These are phyloP conservation scores for Hypoxylon lenormandii DNA, from an alignment of 495 filamentous ascomycete genomes.

Conservation along the genomic window DNA sequence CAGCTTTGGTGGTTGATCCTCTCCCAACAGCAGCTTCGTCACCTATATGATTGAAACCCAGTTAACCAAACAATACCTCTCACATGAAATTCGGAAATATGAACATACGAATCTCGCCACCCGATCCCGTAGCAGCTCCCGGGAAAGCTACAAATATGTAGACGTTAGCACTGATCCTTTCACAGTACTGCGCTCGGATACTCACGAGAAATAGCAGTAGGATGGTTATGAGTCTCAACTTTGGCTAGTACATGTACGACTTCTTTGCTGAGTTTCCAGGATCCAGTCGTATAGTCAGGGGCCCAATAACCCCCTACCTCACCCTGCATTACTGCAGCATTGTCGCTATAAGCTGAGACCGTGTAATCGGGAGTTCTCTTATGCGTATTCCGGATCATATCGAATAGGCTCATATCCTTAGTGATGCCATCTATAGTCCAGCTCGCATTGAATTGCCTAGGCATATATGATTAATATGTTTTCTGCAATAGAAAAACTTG, in stretches of 20 bases:
- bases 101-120: constrained; percentile 80
- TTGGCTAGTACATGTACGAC: constrained; percentile 88
- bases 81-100: not conserved
- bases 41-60: constrained; percentile 20
- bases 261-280: constrained; percentile 90
- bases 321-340: constrained; percentile 91
- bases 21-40: constrained; percentile 95
- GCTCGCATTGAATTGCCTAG: constrained; percentile 86
- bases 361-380: constrained; percentile 79
- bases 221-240: constrained; percentile 98
- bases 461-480: constrained; percentile 14
- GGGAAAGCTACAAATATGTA: constrained; percentile 59
- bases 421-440: constrained; percentile 94
- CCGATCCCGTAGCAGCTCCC: constrained; percentile 92
- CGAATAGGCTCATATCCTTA: constrained; percentile 83
- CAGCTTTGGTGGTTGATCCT: constrained; percentile 92
- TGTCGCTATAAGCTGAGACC: constrained; percentile 95
- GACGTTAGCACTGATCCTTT: constrained; percentile 11
- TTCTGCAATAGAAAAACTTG: constrained; percentile 4
- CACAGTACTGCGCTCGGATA: not conserved
- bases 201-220: constrained; percentile 85
- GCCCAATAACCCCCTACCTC: constrained; percentile 82
- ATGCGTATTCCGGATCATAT: constrained; percentile 96
- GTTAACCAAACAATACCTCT: not conserved
- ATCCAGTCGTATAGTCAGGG: constrained; percentile 82